These are phyloP conservation scores for Candolleomyces eurysporus DNA, from an alignment of 768 basidiomycete species.

Conservation along the genomic window DNA sequence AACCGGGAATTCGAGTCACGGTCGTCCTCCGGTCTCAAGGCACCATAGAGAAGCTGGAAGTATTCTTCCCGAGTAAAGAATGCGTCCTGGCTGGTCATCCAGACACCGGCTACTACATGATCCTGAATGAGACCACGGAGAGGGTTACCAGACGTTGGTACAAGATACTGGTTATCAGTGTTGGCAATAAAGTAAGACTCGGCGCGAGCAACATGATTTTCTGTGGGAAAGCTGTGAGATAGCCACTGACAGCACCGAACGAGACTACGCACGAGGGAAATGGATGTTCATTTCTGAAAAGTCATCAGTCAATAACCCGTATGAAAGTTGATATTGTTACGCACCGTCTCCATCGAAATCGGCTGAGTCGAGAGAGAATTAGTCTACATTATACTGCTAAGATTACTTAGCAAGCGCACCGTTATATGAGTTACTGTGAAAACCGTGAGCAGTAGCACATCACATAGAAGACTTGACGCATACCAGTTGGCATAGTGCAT, in stretches of 20 bases:
- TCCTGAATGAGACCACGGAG: slow-evolving; percentile 98
- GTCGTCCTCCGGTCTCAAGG: slow-evolving; percentile 86
- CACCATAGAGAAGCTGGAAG: slow-evolving; percentile 93
- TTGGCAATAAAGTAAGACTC: slow-evolving; percentile 95
- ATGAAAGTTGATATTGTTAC: neutral
- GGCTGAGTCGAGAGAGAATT: slow-evolving; percentile 9
- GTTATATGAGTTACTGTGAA: slow-evolving; percentile 90
- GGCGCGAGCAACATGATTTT: slow-evolving; percentile 92
- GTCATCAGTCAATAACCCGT: neutral
- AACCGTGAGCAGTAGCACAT: slow-evolving; percentile 13
- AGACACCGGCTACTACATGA: slow-evolving; percentile 98
- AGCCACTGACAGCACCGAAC: neutral
- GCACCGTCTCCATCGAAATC: slow-evolving; percentile 35
- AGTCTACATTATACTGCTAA: slow-evolving; percentile 16
- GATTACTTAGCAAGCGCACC: slow-evolving; percentile 43
- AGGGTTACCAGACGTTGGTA: slow-evolving; percentile 97
- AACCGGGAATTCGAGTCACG: slow-evolving; percentile 57
- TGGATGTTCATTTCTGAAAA: slow-evolving; percentile 96
- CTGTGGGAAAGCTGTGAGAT: slow-evolving; percentile 35
- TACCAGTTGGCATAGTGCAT: slow-evolving; percentile 99
- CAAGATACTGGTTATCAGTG: slow-evolving; percentile 98
- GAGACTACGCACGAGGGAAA: slow-evolving; percentile 78
- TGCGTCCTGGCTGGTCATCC: slow-evolving; percentile 95
- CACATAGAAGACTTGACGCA: slow-evolving; percentile 21
- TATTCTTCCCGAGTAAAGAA: slow-evolving; percentile 97